Evolutionary conservation across 2,329 filamentous ascomycete species (phyloP), one percentile per base, ranked within the genome.

Genomic region (Aaosphaeria pasadenensis): DNA sequence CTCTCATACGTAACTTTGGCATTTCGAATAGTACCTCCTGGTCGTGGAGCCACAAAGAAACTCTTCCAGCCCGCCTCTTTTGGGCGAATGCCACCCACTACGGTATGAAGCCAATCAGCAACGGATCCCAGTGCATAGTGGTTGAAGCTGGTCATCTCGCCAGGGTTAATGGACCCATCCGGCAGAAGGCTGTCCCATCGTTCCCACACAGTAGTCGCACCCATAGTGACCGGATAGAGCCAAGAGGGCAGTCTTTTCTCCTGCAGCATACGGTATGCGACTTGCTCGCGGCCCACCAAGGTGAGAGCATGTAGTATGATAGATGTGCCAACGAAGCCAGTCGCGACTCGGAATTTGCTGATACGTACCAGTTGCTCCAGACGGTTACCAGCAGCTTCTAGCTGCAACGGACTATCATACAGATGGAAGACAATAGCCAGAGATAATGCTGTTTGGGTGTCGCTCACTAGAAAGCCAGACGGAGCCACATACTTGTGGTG

Each of bases 221-320:
- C 65, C 67, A 72, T 70, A 0, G 66, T 69, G 5, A 78, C 69
- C 6, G 74, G 75, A 42, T 77, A 78, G 1, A 79, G 55, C 76
- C 76, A 79, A 0, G 69, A 73, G 0, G 75, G 76, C 2, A 70
- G 67, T 3, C 67, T 58, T 5, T 66, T 72, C 52, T 77, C 69
- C 5, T 74, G 60, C 1, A 80, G 64, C 74, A 79, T 78, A 7
- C 63, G 60, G 51, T 79, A 80, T 42, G 36, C 30, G 9, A 39
- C 7, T 35, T 42, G 67, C 29, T 7, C 9, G 6, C 9, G 6
- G 7, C 41, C 41, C 11, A 11, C 30, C 29, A 9, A 6, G 11
- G 41, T 31, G 11, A 43, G 41, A 42, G 61, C 57, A 1, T 50
- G 29, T 1, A 30, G 17, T 7, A 43, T 32, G 11, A 43, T 11